These are phyloP conservation scores for Aspergillus bertholletiae DNA, from an alignment of 495 filamentous ascomycete species.

Conservation along the genomic window DNA sequence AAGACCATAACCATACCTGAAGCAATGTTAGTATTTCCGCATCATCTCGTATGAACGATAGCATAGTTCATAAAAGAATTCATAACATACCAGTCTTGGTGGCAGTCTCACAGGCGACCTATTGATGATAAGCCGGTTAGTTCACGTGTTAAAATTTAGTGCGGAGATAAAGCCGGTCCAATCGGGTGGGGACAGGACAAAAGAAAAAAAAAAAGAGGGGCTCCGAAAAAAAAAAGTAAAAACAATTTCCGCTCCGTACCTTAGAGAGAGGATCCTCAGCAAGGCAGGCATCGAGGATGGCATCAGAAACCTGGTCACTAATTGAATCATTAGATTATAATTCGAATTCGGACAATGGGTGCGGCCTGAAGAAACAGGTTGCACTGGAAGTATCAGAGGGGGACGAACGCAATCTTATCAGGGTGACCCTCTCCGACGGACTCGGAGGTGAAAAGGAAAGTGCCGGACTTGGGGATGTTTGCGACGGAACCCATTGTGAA, in stretches of 20 bases:
- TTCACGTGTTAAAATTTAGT: neutral
- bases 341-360: neutral
- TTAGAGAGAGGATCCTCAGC: conserved; percentile 93
- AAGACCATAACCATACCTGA: conserved; percentile 97
- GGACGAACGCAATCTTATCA: conserved; percentile 84
- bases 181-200: neutral
- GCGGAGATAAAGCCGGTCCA: conserved; percentile 5
- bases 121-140: conserved; percentile 4
- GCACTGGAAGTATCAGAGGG: too few relatives aligned
- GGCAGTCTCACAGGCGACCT: conserved; percentile 94
- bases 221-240: neutral
- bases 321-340: conserved; percentile 13
- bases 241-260: conserved; percentile 32
- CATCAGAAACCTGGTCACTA: conserved; percentile 95
- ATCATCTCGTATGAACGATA: neutral
- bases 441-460: conserved; percentile 99
- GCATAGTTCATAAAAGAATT: neutral
- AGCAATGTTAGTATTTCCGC: conserved; percentile 1
- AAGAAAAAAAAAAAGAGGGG: conserved; percentile 1
- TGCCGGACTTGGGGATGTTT: conserved; percentile 60
- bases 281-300: conserved; percentile 96
- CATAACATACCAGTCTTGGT: conserved; percentile 80
- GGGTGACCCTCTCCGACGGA: conserved; percentile 97
- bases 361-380: neutral
- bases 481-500: conserved; percentile 57